Evolutionary conservation across 225 moss, liverwort and hornwort genomes (phyloP).

Genomic region (Takakia lepidozioides): DNA sequence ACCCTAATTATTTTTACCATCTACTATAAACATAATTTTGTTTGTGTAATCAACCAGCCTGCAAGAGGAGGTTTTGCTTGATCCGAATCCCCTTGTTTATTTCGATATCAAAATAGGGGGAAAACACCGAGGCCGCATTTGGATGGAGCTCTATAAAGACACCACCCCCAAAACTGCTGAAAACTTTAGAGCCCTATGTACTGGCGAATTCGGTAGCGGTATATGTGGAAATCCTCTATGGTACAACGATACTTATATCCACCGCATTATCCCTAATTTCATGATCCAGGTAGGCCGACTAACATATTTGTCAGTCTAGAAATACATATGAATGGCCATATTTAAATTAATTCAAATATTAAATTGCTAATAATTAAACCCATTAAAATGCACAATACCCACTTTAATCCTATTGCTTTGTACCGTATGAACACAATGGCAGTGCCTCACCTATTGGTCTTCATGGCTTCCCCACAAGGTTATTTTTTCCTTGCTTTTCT

Average conservation of each 20-base stretch:
- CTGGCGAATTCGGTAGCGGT: slow-evolving; percentile 26
- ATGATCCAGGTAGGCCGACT: slow-evolving; percentile 33
- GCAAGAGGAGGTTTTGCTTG: background rate
- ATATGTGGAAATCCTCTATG: slow-evolving; percentile 15
- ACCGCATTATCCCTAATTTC: slow-evolving; percentile 24
- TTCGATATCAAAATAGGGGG: slow-evolving; percentile 39
- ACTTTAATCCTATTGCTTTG: no score
- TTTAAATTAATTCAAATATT: no score
- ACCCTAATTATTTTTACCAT: no score
- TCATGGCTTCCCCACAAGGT: no score
- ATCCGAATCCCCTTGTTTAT: slow-evolving; percentile 35
- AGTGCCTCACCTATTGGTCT: no score
- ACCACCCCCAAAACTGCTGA: slow-evolving; percentile 29
- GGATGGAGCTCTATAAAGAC: slow-evolving; percentile 47
- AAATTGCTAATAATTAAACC: background rate
- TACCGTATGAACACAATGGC: no score
- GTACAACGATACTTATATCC: slow-evolving; percentile 22
- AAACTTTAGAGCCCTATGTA: slow-evolving; percentile 38
- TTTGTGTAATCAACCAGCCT: no score
- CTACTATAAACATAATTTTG: no score
- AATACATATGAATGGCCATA: no score
- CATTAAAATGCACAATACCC: no score
- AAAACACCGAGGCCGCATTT: slow-evolving; percentile 21
- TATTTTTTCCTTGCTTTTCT: no score
- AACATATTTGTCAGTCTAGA: no score